Base-by-base conservation (phyloP, 441 rosid species). In the Populus trichocarpa region DNA sequence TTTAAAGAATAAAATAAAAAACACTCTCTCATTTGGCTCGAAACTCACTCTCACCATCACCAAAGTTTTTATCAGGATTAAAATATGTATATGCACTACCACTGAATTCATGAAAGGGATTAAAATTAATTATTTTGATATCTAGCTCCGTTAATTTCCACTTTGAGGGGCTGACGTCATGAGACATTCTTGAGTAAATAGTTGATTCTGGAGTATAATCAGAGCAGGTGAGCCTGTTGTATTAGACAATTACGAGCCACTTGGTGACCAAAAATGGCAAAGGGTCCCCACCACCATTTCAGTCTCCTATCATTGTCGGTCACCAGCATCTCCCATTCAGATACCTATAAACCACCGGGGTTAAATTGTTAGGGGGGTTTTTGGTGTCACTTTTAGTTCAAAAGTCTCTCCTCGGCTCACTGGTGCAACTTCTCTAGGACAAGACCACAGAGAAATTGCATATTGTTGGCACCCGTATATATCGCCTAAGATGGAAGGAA, bases 251-350 rank as follows among this genome's bases (percentile, higher is more conserved):
- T 40, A 33, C 33, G 40, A 12, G n/a, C 33, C 64, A 26, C 80
- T 22, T 18, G 63, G 36, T 53, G 69, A 40, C 72, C 53, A 28
- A 64, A 81, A 40, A 42, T 42, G 20, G 77, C 28, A 66, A 66
- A 25, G 13, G 69, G 18, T 30, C 69, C 69, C 4, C 36, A 12
- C 32, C 30, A 4, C 69, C 35, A 66, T 66, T 66, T 66, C 0
- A 25, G 69, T 13, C 36, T 22, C 32, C 69, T 36, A 12, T 66
- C 69, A 16, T 1, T 66, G 69, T 26, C 35, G 18, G 3, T 66
- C 30, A 14, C 32, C 69, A 50, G 59, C 59, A 50, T 16, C 6
- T 3, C 7, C 59, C 59, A 5, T 14, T 50, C 59, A 50, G 7
- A 16, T 5, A 14, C 59, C 59, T 50, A 0, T 50, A 50, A 14